These are phyloP conservation scores for Ogataea paradorogensis DNA, from an alignment of 805 yeast species.

Conservation along the genomic window DNA sequence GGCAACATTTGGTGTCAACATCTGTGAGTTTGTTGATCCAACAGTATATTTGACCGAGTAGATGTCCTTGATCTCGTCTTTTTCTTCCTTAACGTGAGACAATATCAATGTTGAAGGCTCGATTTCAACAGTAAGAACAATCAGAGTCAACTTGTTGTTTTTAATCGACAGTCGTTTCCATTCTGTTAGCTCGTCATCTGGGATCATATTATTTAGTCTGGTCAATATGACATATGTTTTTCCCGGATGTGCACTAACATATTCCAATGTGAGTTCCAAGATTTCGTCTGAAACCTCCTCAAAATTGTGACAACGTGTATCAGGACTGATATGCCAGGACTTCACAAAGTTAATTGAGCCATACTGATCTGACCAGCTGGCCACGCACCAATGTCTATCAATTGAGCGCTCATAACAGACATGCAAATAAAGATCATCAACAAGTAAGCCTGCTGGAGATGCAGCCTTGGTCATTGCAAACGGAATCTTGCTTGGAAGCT, in stretches of 20 bases:
- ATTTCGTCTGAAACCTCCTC: constrained; percentile 63
- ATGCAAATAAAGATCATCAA: constrained; percentile 79
- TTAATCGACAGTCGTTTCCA: constrained; percentile 72
- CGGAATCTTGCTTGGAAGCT: constrained; percentile 41
- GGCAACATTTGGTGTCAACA: constrained; percentile 19
- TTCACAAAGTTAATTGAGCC: constrained; percentile 62
- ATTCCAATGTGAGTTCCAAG: constrained; percentile 54
- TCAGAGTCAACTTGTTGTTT: constrained; percentile 52
- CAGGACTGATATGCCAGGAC: constrained; percentile 52
- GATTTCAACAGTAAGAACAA: constrained; percentile 66
- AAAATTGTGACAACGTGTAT: constrained; percentile 36
- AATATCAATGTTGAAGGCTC: constrained; percentile 45
- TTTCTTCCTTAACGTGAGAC: constrained; percentile 22
- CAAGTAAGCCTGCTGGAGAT: constrained; percentile 37
- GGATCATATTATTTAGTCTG: constrained; percentile 67
- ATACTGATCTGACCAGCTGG: constrained; percentile 85
- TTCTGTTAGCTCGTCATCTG: constrained; percentile 77
- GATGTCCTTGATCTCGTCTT: constrained; percentile 22
- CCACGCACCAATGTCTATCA: constrained; percentile 81
- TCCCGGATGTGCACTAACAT: constrained; percentile 44
- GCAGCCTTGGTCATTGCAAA: constrained; percentile 42
- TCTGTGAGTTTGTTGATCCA: constrained; percentile 29
- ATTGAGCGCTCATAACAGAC: constrained; percentile 79
- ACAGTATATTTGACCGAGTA: constrained; percentile 25
- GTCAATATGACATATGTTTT: constrained; percentile 66